phyloP scores from a whole-genome alignment of 495 filamentous ascomycete species.

The Margaritispora aquatica region DNA sequence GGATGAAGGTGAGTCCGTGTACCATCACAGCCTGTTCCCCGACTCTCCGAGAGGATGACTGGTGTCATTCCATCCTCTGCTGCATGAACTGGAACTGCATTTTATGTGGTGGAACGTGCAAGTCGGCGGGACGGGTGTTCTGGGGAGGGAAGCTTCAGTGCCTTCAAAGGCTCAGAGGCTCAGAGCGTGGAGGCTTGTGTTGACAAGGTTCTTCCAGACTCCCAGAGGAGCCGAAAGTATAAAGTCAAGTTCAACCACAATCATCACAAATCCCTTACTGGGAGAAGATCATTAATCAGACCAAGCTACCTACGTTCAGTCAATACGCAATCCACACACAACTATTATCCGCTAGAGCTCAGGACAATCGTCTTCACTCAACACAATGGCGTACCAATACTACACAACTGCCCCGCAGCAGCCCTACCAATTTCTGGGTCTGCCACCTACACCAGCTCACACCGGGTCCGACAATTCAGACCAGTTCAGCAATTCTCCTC shows the following conservation, averaged over 20 bases:
- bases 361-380: not conserved
- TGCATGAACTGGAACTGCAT: not conserved
- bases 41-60: too few species aligned
- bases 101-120: not conserved
- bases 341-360: not conserved
- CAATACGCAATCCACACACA: too few species aligned
- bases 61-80: not conserved
- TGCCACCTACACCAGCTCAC: slow-evolving; percentile 46
- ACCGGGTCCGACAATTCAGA: slow-evolving; percentile 44
- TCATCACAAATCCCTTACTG: not conserved
- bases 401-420: slow-evolving; percentile 38
- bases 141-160: not conserved
- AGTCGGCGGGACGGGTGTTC: not conserved
- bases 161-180: too few species aligned
- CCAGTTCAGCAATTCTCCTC: slow-evolving; percentile 47
- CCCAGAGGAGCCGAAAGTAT: not conserved
- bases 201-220: not conserved
- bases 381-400: slow-evolving; percentile 24
- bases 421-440: slow-evolving; percentile 49
- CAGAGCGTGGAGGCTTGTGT: slow-evolving; percentile 1
- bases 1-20: not conserved
- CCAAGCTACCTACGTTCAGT: not conserved
- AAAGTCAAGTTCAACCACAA: not conserved
- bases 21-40: too few species aligned
- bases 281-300: not conserved